Conservation (phyloP, 768 basidiomycete genomes). For the Neoboletus subvelutipes region DNA sequence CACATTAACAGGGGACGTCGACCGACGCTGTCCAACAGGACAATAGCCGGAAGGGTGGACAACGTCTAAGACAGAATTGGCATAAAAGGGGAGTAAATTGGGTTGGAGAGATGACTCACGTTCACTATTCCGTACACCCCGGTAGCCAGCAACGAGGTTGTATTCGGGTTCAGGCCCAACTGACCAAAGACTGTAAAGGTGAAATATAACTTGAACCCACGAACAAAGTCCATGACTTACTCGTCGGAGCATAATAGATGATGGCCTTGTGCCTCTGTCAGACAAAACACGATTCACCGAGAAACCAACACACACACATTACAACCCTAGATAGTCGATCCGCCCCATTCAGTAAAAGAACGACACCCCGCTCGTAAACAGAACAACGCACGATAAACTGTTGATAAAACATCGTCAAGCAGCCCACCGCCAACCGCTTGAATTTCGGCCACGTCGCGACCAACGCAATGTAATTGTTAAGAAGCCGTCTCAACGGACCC, state of each 20-base stretch:
- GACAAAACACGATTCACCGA: neutral
- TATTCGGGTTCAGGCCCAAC: slow-evolving; percentile 40
- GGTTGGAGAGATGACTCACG: slow-evolving; percentile 6
- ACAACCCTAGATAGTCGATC: slow-evolving; percentile 19
- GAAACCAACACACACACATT: slow-evolving; percentile 20
- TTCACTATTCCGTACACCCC: slow-evolving; percentile 41
- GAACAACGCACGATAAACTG: slow-evolving; percentile 30
- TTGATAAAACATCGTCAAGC: slow-evolving; percentile 34
- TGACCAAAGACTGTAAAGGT: slow-evolving; percentile 38
- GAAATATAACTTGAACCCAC: slow-evolving; percentile 8
- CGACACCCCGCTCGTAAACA: neutral
- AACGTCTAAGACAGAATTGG: slow-evolving; percentile 25
- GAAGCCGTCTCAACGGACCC: slow-evolving; percentile 12
- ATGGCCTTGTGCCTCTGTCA: slow-evolving; percentile 22
- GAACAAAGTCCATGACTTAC: slow-evolving; percentile 8
- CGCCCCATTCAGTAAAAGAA: neutral
- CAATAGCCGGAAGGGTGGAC: slow-evolving; percentile 36
- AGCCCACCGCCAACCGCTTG: slow-evolving; percentile 31
- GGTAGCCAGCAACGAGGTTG: slow-evolving; percentile 42
- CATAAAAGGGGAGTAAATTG: neutral
- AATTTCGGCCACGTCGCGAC: slow-evolving; percentile 32
- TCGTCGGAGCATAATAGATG: slow-evolving; percentile 28
- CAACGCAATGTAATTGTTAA: slow-evolving; percentile 27
- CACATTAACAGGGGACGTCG: slow-evolving; percentile 40
- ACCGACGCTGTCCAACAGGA: slow-evolving; percentile 39